These are phyloP conservation scores for Alternaria metachromatica DNA, from an alignment of 2,329 filamentous ascomycete genomes.

Conservation along the genomic window DNA sequence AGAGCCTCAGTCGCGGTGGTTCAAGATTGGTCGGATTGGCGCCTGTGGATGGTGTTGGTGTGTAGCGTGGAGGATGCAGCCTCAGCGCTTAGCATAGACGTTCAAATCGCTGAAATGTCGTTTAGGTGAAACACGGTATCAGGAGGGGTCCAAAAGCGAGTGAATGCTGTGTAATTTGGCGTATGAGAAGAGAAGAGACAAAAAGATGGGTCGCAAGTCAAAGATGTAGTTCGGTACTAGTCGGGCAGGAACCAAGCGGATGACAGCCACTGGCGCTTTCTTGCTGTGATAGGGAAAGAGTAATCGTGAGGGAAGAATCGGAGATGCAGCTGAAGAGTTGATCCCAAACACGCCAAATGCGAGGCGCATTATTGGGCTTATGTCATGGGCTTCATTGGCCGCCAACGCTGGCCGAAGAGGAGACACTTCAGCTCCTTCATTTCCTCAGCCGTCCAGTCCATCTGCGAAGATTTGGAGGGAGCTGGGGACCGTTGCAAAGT, in stretches of 20 bases:
- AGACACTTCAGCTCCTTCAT: conserved; percentile 36
- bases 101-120: conserved; percentile 35
- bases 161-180: conserved; percentile 28
- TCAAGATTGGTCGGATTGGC: conserved; percentile 44
- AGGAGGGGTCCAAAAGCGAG: conserved; percentile 30
- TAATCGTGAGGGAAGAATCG: conserved; percentile 21
- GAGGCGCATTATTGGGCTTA: conserved; percentile 30
- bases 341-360: conserved; percentile 39
- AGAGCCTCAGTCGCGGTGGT: conserved; percentile 18
- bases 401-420: conserved; percentile 27
- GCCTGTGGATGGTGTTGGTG: conserved; percentile 32
- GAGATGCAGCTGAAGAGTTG: conserved; percentile 26
- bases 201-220: conserved; percentile 21
- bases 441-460: conserved; percentile 25
- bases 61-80: conserved; percentile 32
- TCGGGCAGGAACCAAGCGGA: conserved; percentile 26
- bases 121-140: conserved; percentile 39
- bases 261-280: conserved; percentile 35
- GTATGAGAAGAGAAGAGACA: conserved; percentile 21
- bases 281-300: conserved; percentile 19
- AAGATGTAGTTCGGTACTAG: conserved; percentile 18
- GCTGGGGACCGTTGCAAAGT: conserved; percentile 12
- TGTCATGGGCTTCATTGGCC: conserved; percentile 34
- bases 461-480: conserved; percentile 9
- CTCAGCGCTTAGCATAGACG: conserved; percentile 43